A percentile compares a stretch with the other conserved stretches of the same genome.
Conservation (phyloP, 2,329 filamentous ascomycete genomes). For the Talaromyces funiculosus region DNA sequence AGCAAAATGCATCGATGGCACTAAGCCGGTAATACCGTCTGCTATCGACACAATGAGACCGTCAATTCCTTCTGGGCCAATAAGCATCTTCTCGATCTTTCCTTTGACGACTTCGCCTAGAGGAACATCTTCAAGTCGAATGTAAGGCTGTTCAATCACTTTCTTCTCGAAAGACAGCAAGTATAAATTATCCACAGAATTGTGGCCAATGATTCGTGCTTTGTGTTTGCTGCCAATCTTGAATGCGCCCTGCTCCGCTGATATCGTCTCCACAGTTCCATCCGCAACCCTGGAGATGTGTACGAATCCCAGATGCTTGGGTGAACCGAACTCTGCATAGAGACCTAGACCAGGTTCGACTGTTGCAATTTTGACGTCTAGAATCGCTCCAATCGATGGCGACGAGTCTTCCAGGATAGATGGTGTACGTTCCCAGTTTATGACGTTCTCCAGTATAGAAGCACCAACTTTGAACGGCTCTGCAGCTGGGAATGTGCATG, state of each 20-base stretch:
- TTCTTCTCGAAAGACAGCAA: slow-evolving; percentile 77
- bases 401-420: slow-evolving; percentile 36
- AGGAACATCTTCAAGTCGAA: slow-evolving; percentile 84
- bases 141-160: slow-evolving; percentile 78
- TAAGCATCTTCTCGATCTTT: slow-evolving; percentile 75
- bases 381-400: slow-evolving; percentile 56
- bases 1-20: slow-evolving; percentile 80
- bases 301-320: slow-evolving; percentile 71
- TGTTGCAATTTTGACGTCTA: slow-evolving; percentile 71
- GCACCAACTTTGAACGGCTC: slow-evolving; percentile 80
- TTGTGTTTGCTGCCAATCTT: slow-evolving; percentile 72
- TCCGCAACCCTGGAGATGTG: slow-evolving; percentile 93
- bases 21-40: slow-evolving; percentile 82
- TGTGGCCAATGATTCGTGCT: slow-evolving; percentile 80
- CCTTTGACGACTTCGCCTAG: slow-evolving; percentile 76
- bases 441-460: slow-evolving; percentile 79
- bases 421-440: slow-evolving; percentile 49
- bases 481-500: slow-evolving; percentile 76
- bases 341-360: slow-evolving; percentile 77
- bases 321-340: slow-evolving; percentile 66
- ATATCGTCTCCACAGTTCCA: slow-evolving; percentile 77
- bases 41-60: slow-evolving; percentile 78
- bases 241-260: slow-evolving; percentile 69
- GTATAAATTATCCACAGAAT: slow-evolving; percentile 77
- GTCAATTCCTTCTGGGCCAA: slow-evolving; percentile 70